Base-by-base conservation (phyloP, 441 rosid genomes). In the Kokia cookei region DNA sequence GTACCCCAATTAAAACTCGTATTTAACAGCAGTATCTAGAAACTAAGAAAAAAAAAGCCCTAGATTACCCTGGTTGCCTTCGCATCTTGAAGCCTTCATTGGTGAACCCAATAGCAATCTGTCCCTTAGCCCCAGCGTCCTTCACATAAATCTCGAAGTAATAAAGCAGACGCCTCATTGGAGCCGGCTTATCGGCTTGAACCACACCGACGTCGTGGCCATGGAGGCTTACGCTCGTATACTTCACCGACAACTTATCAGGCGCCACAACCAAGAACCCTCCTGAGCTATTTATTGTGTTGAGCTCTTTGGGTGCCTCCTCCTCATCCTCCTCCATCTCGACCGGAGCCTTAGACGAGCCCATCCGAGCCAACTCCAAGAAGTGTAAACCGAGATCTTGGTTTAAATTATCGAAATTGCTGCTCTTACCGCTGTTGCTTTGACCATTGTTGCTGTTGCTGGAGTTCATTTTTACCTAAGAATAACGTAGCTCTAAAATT, bases 131-230 rank as follows among this genome's bases (percentile, higher is more conserved):
- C 24, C 98, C 98, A 73, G 86, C 93, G 53, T 89, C 79, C 83
- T 85, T 87, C 61, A 93, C 89, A 75, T 79, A 79, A 80, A 95
- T 91, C 94, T 95, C 99, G 62, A 94, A 94, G 78, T 90, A 93
- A 78, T 93, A 94, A 66, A 83, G 78, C 37, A 89, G 80, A 54
- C 93, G 86, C 79, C 87, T 88, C 27, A 78, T 83, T 26, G 97
- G 98, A 50, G 93, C 98, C 19, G 97, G 90, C 71, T 79, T 86
- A 77, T 91, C 82, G 65, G 92, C 88, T 73, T 93, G 98, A 24
- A 83, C 90, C 26, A 86, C 94, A 43, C 99, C 99, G 5, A 93
- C 98, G 63, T 91, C 97, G 73, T 91, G 89, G 24, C 92, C 91
- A 70, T 95, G 98, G 47, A 78, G 88, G 48, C 76, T 76, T 71